A percentile compares a stretch with the other conserved stretches of the same genome.
Evolutionary conservation across 1,284 basidiomycete species (phyloP).

Genomic region (Schizopora paradoxa): DNA sequence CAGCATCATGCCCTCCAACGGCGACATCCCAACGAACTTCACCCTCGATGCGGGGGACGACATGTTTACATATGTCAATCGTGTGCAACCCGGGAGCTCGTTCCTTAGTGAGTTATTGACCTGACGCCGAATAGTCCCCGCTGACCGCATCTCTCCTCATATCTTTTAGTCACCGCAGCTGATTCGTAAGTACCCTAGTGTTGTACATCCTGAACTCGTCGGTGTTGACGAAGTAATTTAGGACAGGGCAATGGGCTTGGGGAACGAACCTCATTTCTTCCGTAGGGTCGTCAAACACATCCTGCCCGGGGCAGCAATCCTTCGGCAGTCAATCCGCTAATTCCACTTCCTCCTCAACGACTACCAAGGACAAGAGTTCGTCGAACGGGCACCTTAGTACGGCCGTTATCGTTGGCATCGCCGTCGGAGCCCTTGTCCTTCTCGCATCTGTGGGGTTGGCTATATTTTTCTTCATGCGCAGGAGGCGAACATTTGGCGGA

Average conservation of each 20-base stretch:
- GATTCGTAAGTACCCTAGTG: slow-evolving; percentile 5
- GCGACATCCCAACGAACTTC: slow-evolving; percentile 1
- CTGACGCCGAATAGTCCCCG: neutral
- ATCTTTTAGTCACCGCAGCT: slow-evolving; percentile 8
- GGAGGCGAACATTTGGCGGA: slow-evolving; percentile 7
- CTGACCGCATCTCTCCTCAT: neutral
- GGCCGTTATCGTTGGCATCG: slow-evolving; percentile 6
- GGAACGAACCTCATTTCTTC: slow-evolving; percentile 11
- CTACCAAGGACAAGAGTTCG: neutral
- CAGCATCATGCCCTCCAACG: slow-evolving; percentile 1
- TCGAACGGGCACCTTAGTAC: too few species aligned
- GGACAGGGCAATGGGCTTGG: slow-evolving; percentile 12
- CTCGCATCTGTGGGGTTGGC: neutral
- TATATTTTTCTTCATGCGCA: slow-evolving; percentile 6
- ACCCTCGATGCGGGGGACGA: slow-evolving; percentile 13
- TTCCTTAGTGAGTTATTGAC: slow-evolving; percentile 6
- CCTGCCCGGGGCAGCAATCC: slow-evolving; percentile 11
- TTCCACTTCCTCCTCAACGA: neutral
- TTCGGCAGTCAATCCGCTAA: slow-evolving; percentile 7
- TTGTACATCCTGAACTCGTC: neutral
- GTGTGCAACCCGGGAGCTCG: slow-evolving; percentile 1
- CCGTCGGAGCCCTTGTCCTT: slow-evolving; percentile 4
- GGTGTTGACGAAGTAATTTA: neutral
- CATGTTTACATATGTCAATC: slow-evolving; percentile 10
- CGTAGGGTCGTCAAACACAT: slow-evolving; percentile 9